Evolutionary conservation across 2,329 filamentous ascomycete genomes (phyloP).

Genomic region (Exophiala mesophila): DNA sequence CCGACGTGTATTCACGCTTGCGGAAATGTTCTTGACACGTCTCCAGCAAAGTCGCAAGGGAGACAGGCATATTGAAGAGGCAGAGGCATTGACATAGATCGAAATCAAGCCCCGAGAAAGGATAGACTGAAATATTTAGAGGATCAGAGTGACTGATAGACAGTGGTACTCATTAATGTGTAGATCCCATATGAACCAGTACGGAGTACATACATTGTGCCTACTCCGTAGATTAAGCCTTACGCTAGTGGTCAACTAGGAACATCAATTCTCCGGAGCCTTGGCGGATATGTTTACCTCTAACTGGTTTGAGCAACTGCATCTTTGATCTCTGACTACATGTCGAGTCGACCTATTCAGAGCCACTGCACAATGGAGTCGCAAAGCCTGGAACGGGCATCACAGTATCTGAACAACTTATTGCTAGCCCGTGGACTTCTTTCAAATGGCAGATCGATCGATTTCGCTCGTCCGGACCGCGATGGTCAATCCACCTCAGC

Average conservation of each 20-base stretch:
- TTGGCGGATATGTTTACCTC: slow-evolving; percentile 9
- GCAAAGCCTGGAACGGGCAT: slow-evolving; percentile 50
- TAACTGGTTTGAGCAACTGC: slow-evolving; percentile 2
- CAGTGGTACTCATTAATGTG: no score
- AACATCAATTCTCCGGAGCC: background rate
- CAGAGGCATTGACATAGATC: no score
- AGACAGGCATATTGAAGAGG: no score
- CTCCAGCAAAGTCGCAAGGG: slow-evolving; percentile 3
- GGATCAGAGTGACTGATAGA: no score
- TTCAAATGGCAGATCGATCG: slow-evolving; percentile 56
- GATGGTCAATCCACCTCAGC: slow-evolving; percentile 55
- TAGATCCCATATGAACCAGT: no score
- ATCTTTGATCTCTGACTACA: background rate
- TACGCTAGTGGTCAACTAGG: no score
- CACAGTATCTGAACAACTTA: slow-evolving; percentile 61
- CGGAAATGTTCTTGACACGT: slow-evolving; percentile 11
- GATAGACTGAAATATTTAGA: no score
- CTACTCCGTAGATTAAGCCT: no score
- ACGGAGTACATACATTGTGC: no score
- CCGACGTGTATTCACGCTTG: slow-evolving; percentile 11
- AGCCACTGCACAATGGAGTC: slow-evolving; percentile 16
- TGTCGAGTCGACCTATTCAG: background rate
- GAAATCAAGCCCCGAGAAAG: no score
- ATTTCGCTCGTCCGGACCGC: slow-evolving; percentile 71
- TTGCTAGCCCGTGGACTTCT: slow-evolving; percentile 59